Evolutionary conservation across 257 asterid genomes (phyloP).

Genomic region (Nicotiana otophora): DNA sequence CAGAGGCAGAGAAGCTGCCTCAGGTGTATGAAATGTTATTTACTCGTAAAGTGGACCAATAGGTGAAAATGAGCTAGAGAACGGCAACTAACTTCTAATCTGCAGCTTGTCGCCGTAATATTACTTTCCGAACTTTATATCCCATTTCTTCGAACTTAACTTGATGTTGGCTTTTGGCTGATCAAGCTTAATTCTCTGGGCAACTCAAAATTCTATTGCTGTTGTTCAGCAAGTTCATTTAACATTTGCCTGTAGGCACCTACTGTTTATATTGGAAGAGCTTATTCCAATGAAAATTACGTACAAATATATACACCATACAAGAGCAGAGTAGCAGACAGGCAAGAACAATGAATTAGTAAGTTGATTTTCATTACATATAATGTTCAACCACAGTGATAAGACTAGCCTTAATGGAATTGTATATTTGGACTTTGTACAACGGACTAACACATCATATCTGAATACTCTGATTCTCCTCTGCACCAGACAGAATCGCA

Average conservation of each 20-base stretch:
- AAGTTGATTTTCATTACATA: neutral
- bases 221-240: neutral
- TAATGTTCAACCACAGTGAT: neutral
- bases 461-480: neutral
- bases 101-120: too few relatives aligned
- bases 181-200: too few relatives aligned
- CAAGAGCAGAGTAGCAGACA: neutral
- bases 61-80: too few relatives aligned
- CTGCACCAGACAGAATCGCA: neutral
- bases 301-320: neutral
- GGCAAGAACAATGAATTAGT: neutral
- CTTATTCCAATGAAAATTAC: neutral
- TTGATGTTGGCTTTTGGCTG: too few relatives aligned
- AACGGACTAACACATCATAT: neutral
- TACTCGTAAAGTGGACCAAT: neutral
- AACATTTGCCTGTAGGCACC: neutral
- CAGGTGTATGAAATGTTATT: neutral
- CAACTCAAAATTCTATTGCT: too few relatives aligned
- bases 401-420: neutral
- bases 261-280: neutral
- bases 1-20: neutral
- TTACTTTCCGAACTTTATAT: too few relatives aligned
- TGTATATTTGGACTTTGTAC: neutral
- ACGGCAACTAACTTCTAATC: too few relatives aligned
- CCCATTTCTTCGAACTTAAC: too few relatives aligned